Evolutionary conservation across 768 basidiomycete species (phyloP), one percentile per base, ranked within the genome.

Genomic region (Rhodocollybia butyracea): DNA sequence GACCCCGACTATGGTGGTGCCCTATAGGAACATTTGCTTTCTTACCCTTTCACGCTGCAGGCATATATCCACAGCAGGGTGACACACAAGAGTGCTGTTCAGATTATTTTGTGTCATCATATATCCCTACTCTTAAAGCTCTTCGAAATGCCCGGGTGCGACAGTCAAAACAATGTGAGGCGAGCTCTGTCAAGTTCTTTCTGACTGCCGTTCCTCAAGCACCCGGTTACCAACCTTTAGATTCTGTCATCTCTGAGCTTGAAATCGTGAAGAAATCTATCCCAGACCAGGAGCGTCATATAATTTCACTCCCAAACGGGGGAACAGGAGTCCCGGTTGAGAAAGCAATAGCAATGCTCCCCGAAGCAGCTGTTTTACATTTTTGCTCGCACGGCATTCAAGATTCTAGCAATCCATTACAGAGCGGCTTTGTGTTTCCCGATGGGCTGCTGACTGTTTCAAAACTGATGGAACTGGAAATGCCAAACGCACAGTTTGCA

Each of bases 401-500:
- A 53, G 55, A 61, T 46, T 19, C 52, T 3, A 15, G 29, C 1
- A 21, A 66, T n/a, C 66, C 67, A 5, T 47, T 61, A 24, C 32
- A 62, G 27, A 63, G 63, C 41, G 60, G 55, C 7, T 60, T 68
- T 29, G 13, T 51, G 6, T 55, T 67, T 13, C 45, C 60, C 26
- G 61, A 61, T 47, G 61, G 61, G 15, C 42, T 29, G 27, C 55
- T 67, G n/a, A 46, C 59, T n/a, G 21, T 76, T n/a, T 58, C 42
- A 1, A 62, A 68, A 21, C 58, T 74, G 26, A 57, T 67, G 40
- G 50, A 42, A 26, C 60, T 56, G 21, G 34, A 24, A 27, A 24
- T 64, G 1, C 56, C 64, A 3, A 60, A 41, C 12, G 66, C 68
- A 0, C 65, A 72, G 50, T 73, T 76, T 63, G 72, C 69, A 21